phyloP scores from a whole-genome alignment of 2,329 filamentous ascomycete species.

The Chalaropsis ovoidea region DNA sequence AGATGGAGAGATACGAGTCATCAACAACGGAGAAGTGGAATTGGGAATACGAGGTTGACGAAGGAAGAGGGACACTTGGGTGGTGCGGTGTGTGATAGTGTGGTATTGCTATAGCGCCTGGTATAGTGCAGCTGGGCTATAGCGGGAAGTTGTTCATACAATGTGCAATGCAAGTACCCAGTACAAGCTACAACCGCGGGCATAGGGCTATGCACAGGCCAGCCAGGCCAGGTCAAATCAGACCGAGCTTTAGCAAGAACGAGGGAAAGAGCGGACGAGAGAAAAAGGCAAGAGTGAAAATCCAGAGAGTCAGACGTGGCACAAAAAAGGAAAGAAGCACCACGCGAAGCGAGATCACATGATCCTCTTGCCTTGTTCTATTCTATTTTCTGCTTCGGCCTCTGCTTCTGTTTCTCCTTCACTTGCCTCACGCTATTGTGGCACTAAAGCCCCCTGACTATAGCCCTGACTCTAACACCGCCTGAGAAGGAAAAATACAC shows the following conservation, averaged over 20 bases:
- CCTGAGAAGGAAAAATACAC: not conserved
- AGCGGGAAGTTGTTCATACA: not conserved
- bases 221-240: not conserved
- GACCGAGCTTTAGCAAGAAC: not conserved
- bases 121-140: not conserved
- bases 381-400: not conserved
- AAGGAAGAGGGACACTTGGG: not conserved
- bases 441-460: not conserved
- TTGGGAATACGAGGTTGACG: not conserved
- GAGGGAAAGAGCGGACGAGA: not conserved
- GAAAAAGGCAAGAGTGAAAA: not conserved
- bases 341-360: constrained; percentile 1
- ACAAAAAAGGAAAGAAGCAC: not conserved
- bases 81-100: too few species aligned
- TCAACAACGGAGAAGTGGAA: not conserved
- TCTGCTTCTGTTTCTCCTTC: too few species aligned
- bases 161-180: not conserved
- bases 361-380: not conserved
- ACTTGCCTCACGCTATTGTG: not conserved
- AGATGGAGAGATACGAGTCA: constrained; percentile 4
- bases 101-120: not conserved
- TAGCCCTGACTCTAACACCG: not conserved
- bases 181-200: not conserved
- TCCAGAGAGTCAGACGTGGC: not conserved
- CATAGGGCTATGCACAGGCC: constrained; percentile 11